A percentile compares a stretch with the other conserved stretches of the same genome.
phyloP scores from a whole-genome alignment of 768 basidiomycete genomes.

The Xerocomus potaroensis region DNA sequence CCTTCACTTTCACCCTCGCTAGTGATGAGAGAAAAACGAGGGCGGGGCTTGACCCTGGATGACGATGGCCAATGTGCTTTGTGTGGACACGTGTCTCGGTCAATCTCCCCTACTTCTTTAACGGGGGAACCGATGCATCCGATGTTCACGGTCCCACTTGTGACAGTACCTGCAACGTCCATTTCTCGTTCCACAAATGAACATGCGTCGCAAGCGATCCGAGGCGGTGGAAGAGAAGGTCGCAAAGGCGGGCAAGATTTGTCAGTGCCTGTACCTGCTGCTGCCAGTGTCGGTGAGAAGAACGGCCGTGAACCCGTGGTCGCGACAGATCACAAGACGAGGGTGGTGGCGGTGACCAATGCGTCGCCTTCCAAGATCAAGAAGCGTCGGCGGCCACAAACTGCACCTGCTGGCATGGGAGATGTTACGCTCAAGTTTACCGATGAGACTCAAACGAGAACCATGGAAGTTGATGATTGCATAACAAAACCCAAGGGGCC shows the following conservation, averaged over 20 bases:
- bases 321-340: background rate
- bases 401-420: conserved; percentile 16
- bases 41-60: background rate
- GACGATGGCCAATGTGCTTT: conserved; percentile 4
- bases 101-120: background rate
- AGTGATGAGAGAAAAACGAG: background rate
- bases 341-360: background rate
- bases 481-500: background rate
- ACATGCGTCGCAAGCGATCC: background rate
- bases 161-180: conserved; percentile 17
- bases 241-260: background rate
- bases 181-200: background rate
- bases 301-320: background rate
- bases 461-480: background rate
- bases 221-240: background rate
- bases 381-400: conserved; percentile 22
- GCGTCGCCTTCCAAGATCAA: conserved; percentile 3
- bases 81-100: conserved; percentile 18
- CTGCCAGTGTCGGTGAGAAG: background rate
- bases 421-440: conserved; percentile 13
- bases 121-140: conserved; percentile 15
- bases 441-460: conserved; percentile 3
- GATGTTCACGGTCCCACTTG: conserved; percentile 29
- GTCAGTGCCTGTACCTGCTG: background rate
- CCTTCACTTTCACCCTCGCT: conserved; percentile 5